phyloP scores from a whole-genome alignment of 208 protist genomes.

The Porcisia deanei region DNA sequence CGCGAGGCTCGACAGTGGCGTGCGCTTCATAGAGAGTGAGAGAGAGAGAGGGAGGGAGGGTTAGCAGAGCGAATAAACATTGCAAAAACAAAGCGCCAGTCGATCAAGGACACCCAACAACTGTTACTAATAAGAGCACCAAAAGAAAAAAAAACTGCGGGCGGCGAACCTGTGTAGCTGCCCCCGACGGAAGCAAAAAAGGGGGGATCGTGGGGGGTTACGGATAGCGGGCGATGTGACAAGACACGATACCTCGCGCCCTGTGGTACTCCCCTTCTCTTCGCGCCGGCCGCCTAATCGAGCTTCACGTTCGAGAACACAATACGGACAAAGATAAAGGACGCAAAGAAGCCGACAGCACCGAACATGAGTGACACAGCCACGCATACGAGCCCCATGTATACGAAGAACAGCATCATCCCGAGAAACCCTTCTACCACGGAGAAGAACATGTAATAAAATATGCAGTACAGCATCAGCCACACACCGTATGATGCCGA shows the following conservation, averaged over 20 bases:
- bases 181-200: no score
- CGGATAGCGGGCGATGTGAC: no score
- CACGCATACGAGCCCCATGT: conserved; percentile 47
- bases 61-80: no score
- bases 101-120: no score
- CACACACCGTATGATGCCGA: conserved; percentile 82
- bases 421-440: conserved; percentile 49
- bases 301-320: conserved; percentile 55
- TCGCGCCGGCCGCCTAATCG: conserved; percentile 24
- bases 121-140: no score
- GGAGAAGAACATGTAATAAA: conserved; percentile 83
- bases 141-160: no score
- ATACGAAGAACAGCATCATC: conserved; percentile 67
- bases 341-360: conserved; percentile 53
- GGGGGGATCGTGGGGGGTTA: no score
- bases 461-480: conserved; percentile 91
- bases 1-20: no score
- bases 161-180: no score
- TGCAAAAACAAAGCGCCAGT: no score
- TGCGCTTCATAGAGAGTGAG: no score
- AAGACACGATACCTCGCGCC: not conserved
- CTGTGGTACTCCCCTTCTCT: not conserved
- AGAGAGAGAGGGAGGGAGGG: no score
- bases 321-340: conserved; percentile 56
- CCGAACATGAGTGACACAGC: conserved; percentile 47